Evolutionary conservation across 192 early-diverging fungal genomes (phyloP), one percentile per base, ranked within the genome.

Genomic region (Coemansia sp.): DNA sequence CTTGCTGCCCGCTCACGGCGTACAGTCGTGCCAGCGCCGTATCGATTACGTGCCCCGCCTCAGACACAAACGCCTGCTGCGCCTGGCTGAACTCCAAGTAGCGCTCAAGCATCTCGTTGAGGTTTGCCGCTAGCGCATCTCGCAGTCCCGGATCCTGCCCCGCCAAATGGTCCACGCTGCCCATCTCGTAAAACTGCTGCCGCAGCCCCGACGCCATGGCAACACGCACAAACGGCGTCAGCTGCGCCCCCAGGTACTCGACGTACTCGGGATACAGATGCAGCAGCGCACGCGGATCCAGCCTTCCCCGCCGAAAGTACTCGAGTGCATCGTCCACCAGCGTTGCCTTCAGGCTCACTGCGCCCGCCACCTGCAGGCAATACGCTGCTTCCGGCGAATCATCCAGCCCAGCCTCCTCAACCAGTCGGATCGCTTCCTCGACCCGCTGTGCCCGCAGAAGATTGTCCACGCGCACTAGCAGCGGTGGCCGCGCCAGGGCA

Each of bases 251-350:
- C 28, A 66, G 29, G 22, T 55, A 66, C n/a, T 33, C 41, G 7
- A 32, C 29, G 23, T 52, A 29, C 14, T 61, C 63, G 2, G 70
- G 51, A 36, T 55, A 66, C 47, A 74, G 20, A 13, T 74, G 47
- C 30, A 66, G 27, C 38, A 74, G 27, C 20, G 59, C 64, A 3
- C 70, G 63, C 4, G 70, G 70, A 33, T 74, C 70, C 9, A 74
- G 27, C 5, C 13, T 12, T 2, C 63, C 64, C 12, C 64, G 63
- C 3, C 54, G 40, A 7, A 74, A 63, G 33, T 62, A 45, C 23
- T 54, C 58, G 36, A 62, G 51, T 1, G 70, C 57, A 12, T 74
- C 70, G 38, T 74, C 70, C 8, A 66, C 23, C 21, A 66, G 47
- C 47, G 62, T 50, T 28, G 38, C 46, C 16, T 42, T 51, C 3